These are phyloP conservation scores for Pulveroboletus ravenelii DNA, from an alignment of 768 basidiomycete species.

Conservation along the genomic window DNA sequence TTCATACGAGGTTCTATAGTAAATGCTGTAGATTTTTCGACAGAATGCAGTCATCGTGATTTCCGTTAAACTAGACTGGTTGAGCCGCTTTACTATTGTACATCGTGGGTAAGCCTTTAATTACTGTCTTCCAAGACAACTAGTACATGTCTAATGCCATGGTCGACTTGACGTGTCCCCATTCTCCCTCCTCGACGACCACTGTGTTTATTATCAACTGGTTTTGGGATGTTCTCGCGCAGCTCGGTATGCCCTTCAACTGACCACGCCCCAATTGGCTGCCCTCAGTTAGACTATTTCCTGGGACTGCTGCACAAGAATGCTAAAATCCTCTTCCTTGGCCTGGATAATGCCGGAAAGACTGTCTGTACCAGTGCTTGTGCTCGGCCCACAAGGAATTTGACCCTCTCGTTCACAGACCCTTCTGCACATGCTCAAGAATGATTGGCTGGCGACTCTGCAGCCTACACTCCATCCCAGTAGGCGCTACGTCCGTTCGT, in stretches of 20 bases:
- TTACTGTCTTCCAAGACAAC: no score
- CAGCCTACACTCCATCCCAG: slow-evolving; percentile 99
- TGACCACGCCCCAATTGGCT: neutral
- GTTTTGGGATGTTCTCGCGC: slow-evolving; percentile 94
- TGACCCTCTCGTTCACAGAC: slow-evolving; percentile 49
- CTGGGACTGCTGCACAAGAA: slow-evolving; percentile 93
- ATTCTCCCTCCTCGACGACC: slow-evolving; percentile 20
- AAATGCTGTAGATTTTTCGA: no score
- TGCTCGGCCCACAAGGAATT: neutral
- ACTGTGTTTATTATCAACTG: slow-evolving; percentile 86
- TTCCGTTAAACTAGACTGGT: neutral
- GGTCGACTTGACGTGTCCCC: slow-evolving; percentile 20
- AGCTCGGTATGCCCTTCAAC: slow-evolving; percentile 63
- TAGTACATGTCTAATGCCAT: no score
- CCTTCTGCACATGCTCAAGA: slow-evolving; percentile 98
- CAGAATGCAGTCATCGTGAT: no score
- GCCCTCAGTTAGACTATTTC: neutral
- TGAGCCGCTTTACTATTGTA: no score
- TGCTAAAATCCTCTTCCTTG: slow-evolving; percentile 98
- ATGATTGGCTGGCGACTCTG: slow-evolving; percentile 93
- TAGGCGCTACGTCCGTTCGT: slow-evolving; percentile 36
- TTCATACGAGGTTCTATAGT: no score
- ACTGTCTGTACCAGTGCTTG: slow-evolving; percentile 54
- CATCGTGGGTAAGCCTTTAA: no score
- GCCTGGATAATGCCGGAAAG: slow-evolving; percentile 98